Conservation (phyloP, 257 asterid genomes). For the Lavandula angustifolia region DNA sequence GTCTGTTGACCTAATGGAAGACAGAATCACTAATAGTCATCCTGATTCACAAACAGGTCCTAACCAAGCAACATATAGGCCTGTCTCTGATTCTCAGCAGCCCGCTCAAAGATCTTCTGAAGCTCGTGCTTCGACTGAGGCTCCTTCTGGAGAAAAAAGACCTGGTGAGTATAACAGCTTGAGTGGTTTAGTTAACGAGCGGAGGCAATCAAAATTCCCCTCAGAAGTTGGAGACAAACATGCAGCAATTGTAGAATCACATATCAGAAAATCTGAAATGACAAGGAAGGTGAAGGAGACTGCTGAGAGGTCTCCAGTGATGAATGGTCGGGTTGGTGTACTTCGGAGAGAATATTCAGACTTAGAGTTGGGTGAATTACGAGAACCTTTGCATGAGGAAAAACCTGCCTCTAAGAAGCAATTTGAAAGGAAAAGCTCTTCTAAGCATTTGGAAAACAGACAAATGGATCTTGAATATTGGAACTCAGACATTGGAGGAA, state of each 20-base stretch:
- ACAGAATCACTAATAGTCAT: conserved; percentile 41
- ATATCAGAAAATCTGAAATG: conserved; percentile 44
- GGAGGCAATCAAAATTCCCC: too few relatives aligned
- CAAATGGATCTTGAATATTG: conserved; percentile 51
- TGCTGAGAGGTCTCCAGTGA: conserved; percentile 46
- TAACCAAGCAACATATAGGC: conserved; percentile 16
- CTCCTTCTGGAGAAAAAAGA: conserved; percentile 49
- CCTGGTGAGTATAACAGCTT: conserved; percentile 53
- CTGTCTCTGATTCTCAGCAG: not conserved
- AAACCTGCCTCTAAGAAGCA: conserved; percentile 48
- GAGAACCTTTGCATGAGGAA: conserved; percentile 70
- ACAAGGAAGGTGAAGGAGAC: conserved; percentile 45
- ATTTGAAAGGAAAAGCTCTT: conserved; percentile 59
- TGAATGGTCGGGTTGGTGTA: conserved; percentile 55
- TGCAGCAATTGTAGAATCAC: conserved; percentile 41
- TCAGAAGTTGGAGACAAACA: conserved; percentile 41
- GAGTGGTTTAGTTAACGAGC: conserved; percentile 12
- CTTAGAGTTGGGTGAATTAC: conserved; percentile 91
- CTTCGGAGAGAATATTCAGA: conserved; percentile 82
- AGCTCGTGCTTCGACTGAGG: conserved; percentile 43
- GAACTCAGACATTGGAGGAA: conserved; percentile 58
- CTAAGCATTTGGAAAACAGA: conserved; percentile 50
- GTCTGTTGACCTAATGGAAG: conserved; percentile 37
- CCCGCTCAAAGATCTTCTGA: conserved; percentile 49
- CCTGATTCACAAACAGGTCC: conserved; percentile 45